Percentiles rank a stretch among this genome's conserved stretches.
phyloP scores from a whole-genome alignment of 331 rosid species.

The Malus hybrid region DNA sequence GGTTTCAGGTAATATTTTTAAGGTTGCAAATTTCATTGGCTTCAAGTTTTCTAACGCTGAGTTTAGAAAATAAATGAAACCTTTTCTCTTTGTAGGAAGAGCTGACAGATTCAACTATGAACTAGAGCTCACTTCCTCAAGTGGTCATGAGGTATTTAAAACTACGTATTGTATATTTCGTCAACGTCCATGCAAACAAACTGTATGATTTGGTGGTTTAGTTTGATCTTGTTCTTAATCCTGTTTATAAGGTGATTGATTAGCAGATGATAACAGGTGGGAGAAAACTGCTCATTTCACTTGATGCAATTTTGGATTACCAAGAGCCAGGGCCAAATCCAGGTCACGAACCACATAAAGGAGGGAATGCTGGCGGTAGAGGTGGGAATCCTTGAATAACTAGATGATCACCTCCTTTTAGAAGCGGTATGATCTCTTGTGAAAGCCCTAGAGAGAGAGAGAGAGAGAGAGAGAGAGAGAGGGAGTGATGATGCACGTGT shows the following conservation, averaged over 20 bases:
- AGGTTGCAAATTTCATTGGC: neutral
- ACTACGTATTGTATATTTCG: neutral
- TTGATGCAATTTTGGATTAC: conserved; percentile 41
- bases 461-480: too few relatives aligned
- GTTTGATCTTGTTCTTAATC: too few relatives aligned
- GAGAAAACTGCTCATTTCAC: conserved; percentile 27
- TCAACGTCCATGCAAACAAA: too few relatives aligned
- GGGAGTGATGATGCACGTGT: too few relatives aligned
- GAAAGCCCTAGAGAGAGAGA: too few relatives aligned
- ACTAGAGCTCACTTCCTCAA: neutral
- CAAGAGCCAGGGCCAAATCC: conserved; percentile 45
- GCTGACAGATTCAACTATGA: neutral
- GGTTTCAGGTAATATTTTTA: conserved; percentile 15
- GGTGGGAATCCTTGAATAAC: conserved; percentile 1
- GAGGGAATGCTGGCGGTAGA: conserved; percentile 14
- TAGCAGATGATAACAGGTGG: conserved; percentile 21
- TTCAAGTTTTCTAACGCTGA: neutral
- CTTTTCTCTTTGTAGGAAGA: neutral
- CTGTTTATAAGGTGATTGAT: neutral
- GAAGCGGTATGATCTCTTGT: too few relatives aligned
- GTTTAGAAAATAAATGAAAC: neutral
- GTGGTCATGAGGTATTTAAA: conserved; percentile 11
- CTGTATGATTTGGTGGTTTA: too few relatives aligned
- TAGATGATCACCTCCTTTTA: neutral
- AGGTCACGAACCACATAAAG: conserved; percentile 34